Base-by-base conservation (phyloP, 2,329 filamentous ascomycete genomes). In the Trichoderma koningii region DNA sequence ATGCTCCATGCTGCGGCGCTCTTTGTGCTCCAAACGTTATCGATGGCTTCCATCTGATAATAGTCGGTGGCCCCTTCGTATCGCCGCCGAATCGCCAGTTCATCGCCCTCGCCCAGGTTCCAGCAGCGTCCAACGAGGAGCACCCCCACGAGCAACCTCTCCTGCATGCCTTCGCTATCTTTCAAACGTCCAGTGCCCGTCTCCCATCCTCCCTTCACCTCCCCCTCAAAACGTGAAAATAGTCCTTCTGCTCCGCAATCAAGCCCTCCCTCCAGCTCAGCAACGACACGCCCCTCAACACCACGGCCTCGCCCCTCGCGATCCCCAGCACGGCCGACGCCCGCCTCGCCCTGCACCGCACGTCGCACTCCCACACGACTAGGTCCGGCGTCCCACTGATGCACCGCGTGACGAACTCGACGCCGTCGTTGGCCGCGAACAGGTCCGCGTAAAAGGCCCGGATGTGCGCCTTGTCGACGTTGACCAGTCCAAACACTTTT, bases 201-300 rank as follows among this genome's bases (percentile, higher is more conserved):
- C 14, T 26, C 17, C 23, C 48, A 34, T 10, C 30, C 3, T 17
- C 26, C 10, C 7, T 48, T n/a, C 17, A 7, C n/a, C 53, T 30
- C 55, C 3, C 52, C 34, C 26, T 30, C 48, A 48, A n/a, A 14
- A 65, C 55, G 19, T 57, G 47, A 3, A 65, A 57, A 55, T 60
- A 59, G n/a, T 65, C 55, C 55, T 65, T 65, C 23, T 59, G 53
- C 38, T 65, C 63, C 53, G 44, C 63, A 53, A 65, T 59, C 47
- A 26, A n/a, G 7, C 55, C 63, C 7, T 60, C 55, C 14, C 63
- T 44, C 55, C 55, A 65, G 38, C 34, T 59, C 38, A 53, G 26
- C 55, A 65, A 21, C 26, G 63, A 65, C 38, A 65, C 63, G 1
- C 63, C 63, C 19, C 55, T 60, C 47, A 59, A 48, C 34, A 60